phyloP scores from a whole-genome alignment of 768 basidiomycete species.

The Hygrophoropsis aurantiaca region DNA sequence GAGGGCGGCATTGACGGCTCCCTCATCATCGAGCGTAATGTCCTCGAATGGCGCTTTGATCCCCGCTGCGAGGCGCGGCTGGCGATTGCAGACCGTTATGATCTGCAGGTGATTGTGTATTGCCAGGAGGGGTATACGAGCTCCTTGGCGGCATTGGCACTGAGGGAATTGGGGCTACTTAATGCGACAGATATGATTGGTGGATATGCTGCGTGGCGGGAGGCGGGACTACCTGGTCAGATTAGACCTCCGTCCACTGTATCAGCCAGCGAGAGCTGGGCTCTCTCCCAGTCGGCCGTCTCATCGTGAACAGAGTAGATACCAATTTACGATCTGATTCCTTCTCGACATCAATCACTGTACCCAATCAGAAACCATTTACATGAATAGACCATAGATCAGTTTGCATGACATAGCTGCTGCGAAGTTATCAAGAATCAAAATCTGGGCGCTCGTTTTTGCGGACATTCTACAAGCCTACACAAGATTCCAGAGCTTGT shows the following conservation, averaged over 20 bases:
- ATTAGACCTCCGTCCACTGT: conserved; percentile 29
- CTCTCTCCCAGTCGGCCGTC: conserved; percentile 26
- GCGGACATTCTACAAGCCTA: too few species aligned
- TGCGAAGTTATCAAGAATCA: too few species aligned
- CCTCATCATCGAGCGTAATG: conserved; percentile 73
- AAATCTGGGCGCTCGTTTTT: too few species aligned
- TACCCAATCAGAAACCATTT: too few species aligned
- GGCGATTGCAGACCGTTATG: conserved; percentile 71
- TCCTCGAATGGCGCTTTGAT: conserved; percentile 80
- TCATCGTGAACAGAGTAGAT: too few species aligned
- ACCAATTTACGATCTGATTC: too few species aligned
- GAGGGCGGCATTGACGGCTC: conserved; percentile 66
- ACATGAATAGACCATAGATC: too few species aligned
- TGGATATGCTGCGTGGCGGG: conserved; percentile 72
- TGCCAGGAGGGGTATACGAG: conserved; percentile 75
- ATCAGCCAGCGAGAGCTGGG: conserved; percentile 30
- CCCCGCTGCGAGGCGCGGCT: conserved; percentile 60
- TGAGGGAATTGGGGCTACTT: conserved; percentile 68
- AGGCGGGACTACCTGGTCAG: conserved; percentile 61
- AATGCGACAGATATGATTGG: conserved; percentile 80
- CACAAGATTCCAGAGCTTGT: too few species aligned
- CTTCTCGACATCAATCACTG: too few species aligned
- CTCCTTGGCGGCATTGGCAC: conserved; percentile 66
- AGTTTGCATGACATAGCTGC: too few species aligned
- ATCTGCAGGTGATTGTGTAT: conserved; percentile 71